These are phyloP conservation scores for Lactarius quietus DNA, from an alignment of 768 basidiomycete species.

Conservation along the genomic window DNA sequence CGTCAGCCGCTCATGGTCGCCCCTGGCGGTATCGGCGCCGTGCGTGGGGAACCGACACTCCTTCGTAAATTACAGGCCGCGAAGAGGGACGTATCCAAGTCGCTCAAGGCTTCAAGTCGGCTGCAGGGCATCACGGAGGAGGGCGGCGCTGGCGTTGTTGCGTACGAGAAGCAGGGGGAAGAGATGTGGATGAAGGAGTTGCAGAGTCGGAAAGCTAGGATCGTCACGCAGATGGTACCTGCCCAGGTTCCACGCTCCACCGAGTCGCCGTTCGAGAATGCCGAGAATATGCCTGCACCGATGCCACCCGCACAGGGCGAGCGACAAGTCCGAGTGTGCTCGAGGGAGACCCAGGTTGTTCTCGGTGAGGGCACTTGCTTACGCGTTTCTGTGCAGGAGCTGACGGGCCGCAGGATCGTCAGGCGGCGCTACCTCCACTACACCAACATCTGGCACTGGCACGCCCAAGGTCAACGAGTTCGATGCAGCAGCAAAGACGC, in stretches of 20 bases:
- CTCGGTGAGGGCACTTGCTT: neutral
- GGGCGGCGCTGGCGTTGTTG: conserved; percentile 30
- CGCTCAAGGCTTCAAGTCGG: conserved; percentile 39
- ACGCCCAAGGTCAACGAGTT: conserved; percentile 51
- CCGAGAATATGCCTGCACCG: conserved; percentile 36
- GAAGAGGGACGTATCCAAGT: conserved; percentile 38
- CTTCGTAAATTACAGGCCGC: conserved; percentile 57
- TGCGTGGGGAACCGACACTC: conserved; percentile 40
- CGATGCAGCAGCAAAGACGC: conserved; percentile 55
- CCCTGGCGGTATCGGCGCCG: conserved; percentile 40
- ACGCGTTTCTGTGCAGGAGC: neutral
- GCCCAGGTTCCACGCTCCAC: conserved; percentile 35
- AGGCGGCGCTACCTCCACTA: no score
- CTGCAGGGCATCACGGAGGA: conserved; percentile 48
- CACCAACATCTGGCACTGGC: conserved; percentile 23
- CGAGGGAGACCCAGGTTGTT: no score
- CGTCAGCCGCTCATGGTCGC: conserved; percentile 79
- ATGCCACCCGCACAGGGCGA: no score
- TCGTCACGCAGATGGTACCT: conserved; percentile 91
- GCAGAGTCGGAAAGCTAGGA: conserved; percentile 87
- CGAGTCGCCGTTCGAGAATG: conserved; percentile 30
- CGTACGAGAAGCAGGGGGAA: conserved; percentile 43
- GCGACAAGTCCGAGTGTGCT: no score
- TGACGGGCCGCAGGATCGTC: conserved; percentile 5
- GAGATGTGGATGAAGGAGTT: conserved; percentile 63